Evolutionary conservation across 768 basidiomycete genomes (phyloP).

Genomic region (Pisolithus microcarpus): DNA sequence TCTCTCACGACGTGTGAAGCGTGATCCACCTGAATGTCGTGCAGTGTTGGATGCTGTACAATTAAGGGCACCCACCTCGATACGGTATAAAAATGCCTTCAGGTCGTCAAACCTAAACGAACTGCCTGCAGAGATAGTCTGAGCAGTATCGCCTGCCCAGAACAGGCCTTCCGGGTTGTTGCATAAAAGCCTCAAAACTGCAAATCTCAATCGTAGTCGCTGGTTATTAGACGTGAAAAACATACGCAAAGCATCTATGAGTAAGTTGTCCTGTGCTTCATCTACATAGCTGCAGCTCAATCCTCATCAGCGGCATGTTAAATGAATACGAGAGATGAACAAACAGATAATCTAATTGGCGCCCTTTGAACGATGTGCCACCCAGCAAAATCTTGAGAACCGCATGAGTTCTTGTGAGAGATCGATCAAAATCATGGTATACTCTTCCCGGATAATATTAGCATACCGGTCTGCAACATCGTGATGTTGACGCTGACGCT

Average conservation of each 20-base stretch:
- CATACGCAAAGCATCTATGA: constrained; percentile 57
- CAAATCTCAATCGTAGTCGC: neutral
- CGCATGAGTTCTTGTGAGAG: constrained; percentile 40
- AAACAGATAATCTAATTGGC: constrained; percentile 50
- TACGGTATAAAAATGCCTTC: constrained; percentile 56
- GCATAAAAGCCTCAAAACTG: constrained; percentile 60
- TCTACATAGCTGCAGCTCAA: constrained; percentile 48
- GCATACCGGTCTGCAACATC: constrained; percentile 56
- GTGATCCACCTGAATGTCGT: constrained; percentile 16
- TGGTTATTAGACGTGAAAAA: neutral
- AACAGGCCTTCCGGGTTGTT: constrained; percentile 60
- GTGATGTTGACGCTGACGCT: constrained; percentile 34
- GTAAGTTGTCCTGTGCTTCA: constrained; percentile 65
- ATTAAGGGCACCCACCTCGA: constrained; percentile 40
- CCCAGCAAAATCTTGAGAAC: constrained; percentile 34
- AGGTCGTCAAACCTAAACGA: constrained; percentile 67
- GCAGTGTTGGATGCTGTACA: neutral
- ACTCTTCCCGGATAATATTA: neutral
- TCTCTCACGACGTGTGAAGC: neutral
- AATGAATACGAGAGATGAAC: constrained; percentile 10
- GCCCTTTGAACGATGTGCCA: constrained; percentile 27
- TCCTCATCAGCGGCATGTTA: neutral
- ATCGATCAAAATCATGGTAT: neutral
- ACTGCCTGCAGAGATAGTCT: constrained; percentile 68
- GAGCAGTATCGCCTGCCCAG: constrained; percentile 78